These are phyloP conservation scores for Nemania serpens DNA, from an alignment of 2,329 filamentous ascomycete genomes.

Conservation along the genomic window DNA sequence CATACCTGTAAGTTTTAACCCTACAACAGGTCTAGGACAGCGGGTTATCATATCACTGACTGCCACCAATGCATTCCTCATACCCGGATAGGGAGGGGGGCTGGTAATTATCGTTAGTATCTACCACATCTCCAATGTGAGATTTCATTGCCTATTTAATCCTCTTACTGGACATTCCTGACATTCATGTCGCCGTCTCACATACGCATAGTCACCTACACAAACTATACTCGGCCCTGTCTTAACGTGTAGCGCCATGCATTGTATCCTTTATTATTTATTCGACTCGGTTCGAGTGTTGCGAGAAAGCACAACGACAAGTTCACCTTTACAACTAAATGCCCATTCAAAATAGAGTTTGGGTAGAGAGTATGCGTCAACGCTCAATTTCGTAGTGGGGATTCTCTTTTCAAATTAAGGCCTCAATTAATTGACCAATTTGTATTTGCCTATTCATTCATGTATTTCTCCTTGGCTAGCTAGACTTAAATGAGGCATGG, in stretches of 20 bases:
- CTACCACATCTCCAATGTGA: no score
- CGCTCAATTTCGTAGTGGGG: slow-evolving; percentile 17
- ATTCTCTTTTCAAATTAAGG: slow-evolving; percentile 17
- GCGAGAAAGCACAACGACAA: neutral
- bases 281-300: neutral
- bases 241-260: slow-evolving; percentile 19
- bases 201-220: slow-evolving; percentile 23
- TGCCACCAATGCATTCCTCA: no score
- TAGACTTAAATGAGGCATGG: slow-evolving; percentile 16
- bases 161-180: slow-evolving; percentile 25
- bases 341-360: neutral
- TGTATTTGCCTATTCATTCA: neutral
- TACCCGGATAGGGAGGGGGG: no score
- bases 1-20: no score
- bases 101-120: no score
- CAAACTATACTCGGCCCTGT: slow-evolving; percentile 28
- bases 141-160: no score
- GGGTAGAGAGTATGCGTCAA: neutral
- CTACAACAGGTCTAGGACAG: neutral
- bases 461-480: neutral
- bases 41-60: no score
- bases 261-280: neutral
- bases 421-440: slow-evolving; percentile 1
- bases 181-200: slow-evolving; percentile 25
- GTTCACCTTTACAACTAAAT: neutral